These are phyloP conservation scores for Stevia rebaudiana DNA, from an alignment of 140 eudicot species.

Conservation along the genomic window DNA sequence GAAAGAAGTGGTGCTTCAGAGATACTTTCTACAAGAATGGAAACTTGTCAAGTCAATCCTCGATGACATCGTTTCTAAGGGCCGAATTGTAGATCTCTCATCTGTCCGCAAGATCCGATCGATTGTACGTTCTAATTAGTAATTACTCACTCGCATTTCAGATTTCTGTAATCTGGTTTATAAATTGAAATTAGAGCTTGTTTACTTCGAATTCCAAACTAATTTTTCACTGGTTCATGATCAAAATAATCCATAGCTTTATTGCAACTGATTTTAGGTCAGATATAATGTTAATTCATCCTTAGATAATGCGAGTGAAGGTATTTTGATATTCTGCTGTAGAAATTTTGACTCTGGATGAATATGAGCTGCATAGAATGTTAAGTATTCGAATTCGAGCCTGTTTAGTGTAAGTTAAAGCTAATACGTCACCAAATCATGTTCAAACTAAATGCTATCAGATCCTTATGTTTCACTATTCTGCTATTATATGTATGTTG, in stretches of 20 bases:
- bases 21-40: slow-evolving; percentile 91
- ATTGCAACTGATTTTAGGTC: slow-evolving; percentile 1
- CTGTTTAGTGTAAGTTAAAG: not conserved
- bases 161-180: not conserved
- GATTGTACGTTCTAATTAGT: slow-evolving; percentile 46
- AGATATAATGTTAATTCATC: not conserved
- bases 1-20: slow-evolving; percentile 51
- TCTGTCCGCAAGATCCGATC: slow-evolving; percentile 80
- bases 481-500: not conserved
- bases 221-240: not conserved
- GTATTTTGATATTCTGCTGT: not conserved
- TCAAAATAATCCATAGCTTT: not conserved
- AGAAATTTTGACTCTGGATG: not conserved
- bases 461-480: too few relatives aligned
- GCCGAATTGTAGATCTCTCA: slow-evolving; percentile 61
- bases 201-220: not conserved
- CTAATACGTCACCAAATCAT: not conserved
- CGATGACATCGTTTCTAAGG: slow-evolving; percentile 61
- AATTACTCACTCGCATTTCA: slow-evolving; percentile 15
- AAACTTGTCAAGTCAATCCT: slow-evolving; percentile 70
- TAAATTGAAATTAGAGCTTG: not conserved
- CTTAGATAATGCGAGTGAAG: not conserved
- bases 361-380: slow-evolving; percentile 1
- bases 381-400: not conserved
- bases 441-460: not conserved